Percentiles rank a stretch among this genome's conserved stretches.
Evolutionary conservation across 495 filamentous ascomycete species (phyloP).

Genomic region (Paragyromitra xinjiangensis): DNA sequence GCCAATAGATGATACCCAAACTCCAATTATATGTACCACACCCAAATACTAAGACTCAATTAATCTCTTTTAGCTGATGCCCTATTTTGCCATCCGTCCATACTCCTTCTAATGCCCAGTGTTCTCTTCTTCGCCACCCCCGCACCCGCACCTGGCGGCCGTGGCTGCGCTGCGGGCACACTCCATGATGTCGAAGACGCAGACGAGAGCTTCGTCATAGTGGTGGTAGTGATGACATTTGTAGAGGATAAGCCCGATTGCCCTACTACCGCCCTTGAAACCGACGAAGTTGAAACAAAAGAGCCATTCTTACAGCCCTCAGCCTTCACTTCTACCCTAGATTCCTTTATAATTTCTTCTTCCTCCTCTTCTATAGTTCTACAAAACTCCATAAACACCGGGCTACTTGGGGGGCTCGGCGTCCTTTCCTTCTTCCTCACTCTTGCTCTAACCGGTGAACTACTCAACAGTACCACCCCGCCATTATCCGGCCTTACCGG

Average conservation of each 20-base stretch:
- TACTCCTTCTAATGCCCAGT: conserved; percentile 59
- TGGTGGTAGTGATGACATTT: not conserved
- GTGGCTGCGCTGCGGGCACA: conserved; percentile 25
- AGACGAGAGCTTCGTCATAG: conserved; percentile 13
- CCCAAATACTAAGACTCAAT: not conserved
- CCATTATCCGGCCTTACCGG: conserved; percentile 45
- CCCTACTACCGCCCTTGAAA: not conserved
- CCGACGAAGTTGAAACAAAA: not conserved
- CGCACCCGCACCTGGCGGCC: conserved; percentile 8
- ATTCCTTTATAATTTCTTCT: not conserved
- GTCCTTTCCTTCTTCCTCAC: conserved; percentile 35
- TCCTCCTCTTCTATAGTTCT: conserved; percentile 19
- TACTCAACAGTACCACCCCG: conserved; percentile 54
- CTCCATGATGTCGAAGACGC: conserved; percentile 40
- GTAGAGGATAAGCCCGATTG: not conserved
- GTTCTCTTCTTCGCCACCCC: conserved; percentile 49
- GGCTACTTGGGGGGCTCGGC: conserved; percentile 36
- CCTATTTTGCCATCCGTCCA: conserved; percentile 60
- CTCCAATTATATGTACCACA: not conserved
- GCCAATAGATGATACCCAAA: conserved; percentile 23
- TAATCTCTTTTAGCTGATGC: conserved; percentile 33
- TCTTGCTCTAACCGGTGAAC: conserved; percentile 41
- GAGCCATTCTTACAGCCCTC: not conserved
- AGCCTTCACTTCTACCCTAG: not conserved
- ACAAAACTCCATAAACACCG: conserved; percentile 45